A percentile compares a stretch with the other conserved stretches of the same genome.
Conservation (phyloP, 2,329 filamentous ascomycete genomes). For the Fonsecaea erecta region DNA sequence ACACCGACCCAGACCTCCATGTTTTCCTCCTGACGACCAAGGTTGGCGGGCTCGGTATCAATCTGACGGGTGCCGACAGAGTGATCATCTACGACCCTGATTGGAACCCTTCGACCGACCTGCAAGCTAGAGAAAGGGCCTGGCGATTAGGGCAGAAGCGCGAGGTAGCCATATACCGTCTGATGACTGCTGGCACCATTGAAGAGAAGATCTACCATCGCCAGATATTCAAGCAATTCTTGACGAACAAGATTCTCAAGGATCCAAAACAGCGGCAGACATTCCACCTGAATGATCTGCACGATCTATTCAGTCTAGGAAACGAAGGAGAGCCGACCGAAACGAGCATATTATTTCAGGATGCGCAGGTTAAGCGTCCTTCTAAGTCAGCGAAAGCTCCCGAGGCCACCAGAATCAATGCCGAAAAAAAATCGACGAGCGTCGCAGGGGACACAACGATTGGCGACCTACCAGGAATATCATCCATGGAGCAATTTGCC, state of each 20-base stretch:
- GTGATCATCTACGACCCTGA: constrained; percentile 99
- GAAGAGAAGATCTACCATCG: constrained; percentile 99
- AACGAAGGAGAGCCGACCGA: constrained; percentile 74
- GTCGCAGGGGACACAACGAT: constrained; percentile 47
- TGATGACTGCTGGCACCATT: constrained; percentile 98
- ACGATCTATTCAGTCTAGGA: constrained; percentile 86
- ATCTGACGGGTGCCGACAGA: constrained; percentile 89
- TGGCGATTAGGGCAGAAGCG: constrained; percentile 95
- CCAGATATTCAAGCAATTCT: constrained; percentile 97
- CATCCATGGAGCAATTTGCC: constrained; percentile 67
- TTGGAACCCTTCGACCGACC: constrained; percentile 96
- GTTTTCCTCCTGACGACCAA: constrained; percentile 95
- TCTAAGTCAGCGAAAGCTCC: constrained; percentile 41
- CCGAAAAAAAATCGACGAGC: constrained; percentile 35
- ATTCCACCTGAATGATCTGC: constrained; percentile 86
- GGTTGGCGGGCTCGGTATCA: constrained; percentile 90
- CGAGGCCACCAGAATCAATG: constrained; percentile 30
- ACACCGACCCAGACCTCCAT: constrained; percentile 75
- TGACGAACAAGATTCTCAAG: constrained; percentile 93
- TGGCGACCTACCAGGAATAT: constrained; percentile 62
- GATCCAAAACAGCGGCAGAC: constrained; percentile 92
- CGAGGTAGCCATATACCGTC: constrained; percentile 91
- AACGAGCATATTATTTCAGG: constrained; percentile 83
- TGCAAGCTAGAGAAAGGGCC: constrained; percentile 91
- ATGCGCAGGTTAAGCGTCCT: constrained; percentile 74